Conservation (phyloP, 495 filamentous ascomycete genomes). For the Penicillium steckii region DNA sequence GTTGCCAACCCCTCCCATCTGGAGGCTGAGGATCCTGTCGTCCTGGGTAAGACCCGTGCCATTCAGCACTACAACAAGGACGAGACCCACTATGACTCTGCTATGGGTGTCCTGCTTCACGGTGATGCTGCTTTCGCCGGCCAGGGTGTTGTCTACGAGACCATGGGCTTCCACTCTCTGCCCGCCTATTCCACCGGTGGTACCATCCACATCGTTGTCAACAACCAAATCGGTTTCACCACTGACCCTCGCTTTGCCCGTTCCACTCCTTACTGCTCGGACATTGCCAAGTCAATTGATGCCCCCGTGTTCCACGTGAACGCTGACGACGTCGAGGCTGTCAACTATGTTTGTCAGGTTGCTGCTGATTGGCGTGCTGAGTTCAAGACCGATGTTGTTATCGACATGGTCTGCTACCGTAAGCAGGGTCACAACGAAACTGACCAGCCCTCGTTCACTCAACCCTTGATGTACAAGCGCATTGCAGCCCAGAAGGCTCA, state of each 20-base stretch:
- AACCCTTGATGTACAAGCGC: conserved; percentile 98
- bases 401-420: conserved; percentile 98
- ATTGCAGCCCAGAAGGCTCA: conserved; percentile 77
- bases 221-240: conserved; percentile 99
- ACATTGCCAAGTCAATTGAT: conserved; percentile 98
- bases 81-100: conserved; percentile 78
- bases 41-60: conserved; percentile 93
- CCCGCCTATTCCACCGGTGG: conserved; percentile 96
- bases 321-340: conserved; percentile 94
- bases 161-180: conserved; percentile 92
- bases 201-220: conserved; percentile 95
- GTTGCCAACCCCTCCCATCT: conserved; percentile 98
- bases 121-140: conserved; percentile 96
- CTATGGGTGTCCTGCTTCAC: conserved; percentile 94
- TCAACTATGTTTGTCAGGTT: conserved; percentile 97
- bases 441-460: conserved; percentile 98
- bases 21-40: conserved; percentile 97
- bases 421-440: conserved; percentile 99
- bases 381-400: conserved; percentile 95
- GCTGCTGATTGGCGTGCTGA: conserved; percentile 96
- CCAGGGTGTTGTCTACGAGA: conserved; percentile 97
- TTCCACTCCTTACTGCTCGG: conserved; percentile 97
- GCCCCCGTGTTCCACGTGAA: conserved; percentile 99
- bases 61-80: conserved; percentile 99
- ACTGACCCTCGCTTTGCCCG: conserved; percentile 97